Conservation (phyloP, 1,284 basidiomycete species). For the Cystobasidium sp. region DNA sequence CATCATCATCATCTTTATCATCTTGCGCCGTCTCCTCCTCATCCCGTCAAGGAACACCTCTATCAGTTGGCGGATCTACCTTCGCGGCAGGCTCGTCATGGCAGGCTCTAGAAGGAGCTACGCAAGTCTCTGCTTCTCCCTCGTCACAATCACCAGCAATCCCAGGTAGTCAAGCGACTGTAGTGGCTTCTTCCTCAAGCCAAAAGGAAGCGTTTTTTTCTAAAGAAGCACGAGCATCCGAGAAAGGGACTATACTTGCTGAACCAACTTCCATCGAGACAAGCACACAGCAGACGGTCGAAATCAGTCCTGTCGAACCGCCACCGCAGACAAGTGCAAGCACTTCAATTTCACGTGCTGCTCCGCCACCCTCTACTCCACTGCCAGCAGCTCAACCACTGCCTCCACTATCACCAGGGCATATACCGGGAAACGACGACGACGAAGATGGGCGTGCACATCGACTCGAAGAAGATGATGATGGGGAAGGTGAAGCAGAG, state of each 20-base stretch:
- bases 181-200: background rate
- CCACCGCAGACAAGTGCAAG: no score
- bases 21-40: background rate
- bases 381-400: background rate
- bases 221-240: no score
- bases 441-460: background rate
- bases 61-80: background rate
- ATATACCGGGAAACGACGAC: background rate
- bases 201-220: background rate
- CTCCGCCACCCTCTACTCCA: background rate
- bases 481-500: no score
- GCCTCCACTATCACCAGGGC: background rate
- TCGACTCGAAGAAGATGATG: no score
- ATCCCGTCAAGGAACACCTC: background rate
- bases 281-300: no score
- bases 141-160: background rate
- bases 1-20: no score
- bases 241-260: no score
- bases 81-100: background rate
- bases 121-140: background rate
- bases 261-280: no score
- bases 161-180: slow-evolving; percentile 3
- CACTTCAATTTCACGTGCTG: no score
- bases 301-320: no score
- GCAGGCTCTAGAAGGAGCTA: slow-evolving; percentile 11